Percentiles rank a stretch among this genome's conserved stretches.
Evolutionary conservation across 768 basidiomycete species (phyloP).

Genomic region (Pleurotus tuoliensis): DNA sequence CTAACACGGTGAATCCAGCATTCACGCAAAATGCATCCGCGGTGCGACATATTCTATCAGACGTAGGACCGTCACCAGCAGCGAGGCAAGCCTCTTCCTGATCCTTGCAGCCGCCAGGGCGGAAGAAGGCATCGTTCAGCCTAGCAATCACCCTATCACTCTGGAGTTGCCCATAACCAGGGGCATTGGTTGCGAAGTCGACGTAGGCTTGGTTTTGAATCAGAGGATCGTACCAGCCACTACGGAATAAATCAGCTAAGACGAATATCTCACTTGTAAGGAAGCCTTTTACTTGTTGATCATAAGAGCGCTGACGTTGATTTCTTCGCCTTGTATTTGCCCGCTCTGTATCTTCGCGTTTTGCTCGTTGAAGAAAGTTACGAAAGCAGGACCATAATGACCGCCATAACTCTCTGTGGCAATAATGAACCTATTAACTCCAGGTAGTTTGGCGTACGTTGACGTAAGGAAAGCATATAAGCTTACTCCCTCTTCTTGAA

Average conservation of each 20-base stretch:
- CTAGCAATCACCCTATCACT: slow-evolving; percentile 37
- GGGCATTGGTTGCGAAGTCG: slow-evolving; percentile 56
- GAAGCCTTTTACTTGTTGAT: slow-evolving; percentile 48
- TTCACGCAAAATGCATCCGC: slow-evolving; percentile 59
- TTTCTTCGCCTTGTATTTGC: slow-evolving; percentile 40
- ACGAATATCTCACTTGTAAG: not conserved
- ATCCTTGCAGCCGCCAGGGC: slow-evolving; percentile 45
- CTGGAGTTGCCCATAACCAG: slow-evolving; percentile 64
- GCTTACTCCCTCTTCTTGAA: slow-evolving; percentile 52
- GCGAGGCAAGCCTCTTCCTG: slow-evolving; percentile 55
- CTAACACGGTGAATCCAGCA: not conserved
- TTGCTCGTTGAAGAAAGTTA: slow-evolving; percentile 61
- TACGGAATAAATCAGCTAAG: slow-evolving; percentile 15
- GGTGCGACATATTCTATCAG: slow-evolving; percentile 44
- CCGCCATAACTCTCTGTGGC: slow-evolving; percentile 69
- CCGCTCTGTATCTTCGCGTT: slow-evolving; percentile 47
- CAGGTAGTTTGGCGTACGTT: not conserved
- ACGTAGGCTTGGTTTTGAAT: slow-evolving; percentile 61
- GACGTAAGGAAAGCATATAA: not conserved
- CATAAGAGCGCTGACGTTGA: slow-evolving; percentile 58
- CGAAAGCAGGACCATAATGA: slow-evolving; percentile 63
- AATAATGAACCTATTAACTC: slow-evolving; percentile 46
- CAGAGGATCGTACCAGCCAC: slow-evolving; percentile 65
- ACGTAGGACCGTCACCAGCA: slow-evolving; percentile 40
- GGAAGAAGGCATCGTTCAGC: slow-evolving; percentile 48